Conservation (phyloP, 2,329 filamentous ascomycete genomes). For the Fusarium praegraminearum region DNA sequence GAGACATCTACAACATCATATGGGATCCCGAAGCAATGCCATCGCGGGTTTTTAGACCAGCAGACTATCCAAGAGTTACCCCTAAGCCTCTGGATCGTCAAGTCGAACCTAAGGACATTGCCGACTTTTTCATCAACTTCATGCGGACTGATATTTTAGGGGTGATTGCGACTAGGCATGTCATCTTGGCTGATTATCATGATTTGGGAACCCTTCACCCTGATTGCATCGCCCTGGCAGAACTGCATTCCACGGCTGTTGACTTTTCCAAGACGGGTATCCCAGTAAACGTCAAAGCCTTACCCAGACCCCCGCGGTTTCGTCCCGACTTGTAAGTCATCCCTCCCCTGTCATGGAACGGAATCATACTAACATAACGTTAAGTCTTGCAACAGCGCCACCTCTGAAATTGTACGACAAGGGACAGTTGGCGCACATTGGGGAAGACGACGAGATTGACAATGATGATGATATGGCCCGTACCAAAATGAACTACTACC, state of each 20-base stretch:
- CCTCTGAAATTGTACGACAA: conserved; percentile 59
- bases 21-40: conserved; percentile 71
- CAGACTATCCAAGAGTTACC: conserved; percentile 73
- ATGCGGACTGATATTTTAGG: conserved; percentile 76
- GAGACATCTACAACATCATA: conserved; percentile 84
- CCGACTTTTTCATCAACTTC: conserved; percentile 83
- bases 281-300: conserved; percentile 59
- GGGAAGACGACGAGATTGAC: conserved; percentile 52
- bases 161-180: conserved; percentile 72
- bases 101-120: conserved; percentile 76
- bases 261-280: conserved; percentile 83
- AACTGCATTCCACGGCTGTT: conserved; percentile 76
- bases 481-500: conserved; percentile 69
- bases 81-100: conserved; percentile 70
- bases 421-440: conserved; percentile 52
- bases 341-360: too few relatives aligned
- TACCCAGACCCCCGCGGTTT: conserved; percentile 56
- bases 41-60: conserved; percentile 62
- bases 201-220: conserved; percentile 62
- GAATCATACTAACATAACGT: not conserved
- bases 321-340: conserved; percentile 68
- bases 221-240: conserved; percentile 67
- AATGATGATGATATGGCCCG: conserved; percentile 59
- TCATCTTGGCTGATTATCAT: conserved; percentile 71
- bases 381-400: conserved; percentile 61